Conservation (phyloP, 495 filamentous ascomycete species). For the Darksidea phi region DNA sequence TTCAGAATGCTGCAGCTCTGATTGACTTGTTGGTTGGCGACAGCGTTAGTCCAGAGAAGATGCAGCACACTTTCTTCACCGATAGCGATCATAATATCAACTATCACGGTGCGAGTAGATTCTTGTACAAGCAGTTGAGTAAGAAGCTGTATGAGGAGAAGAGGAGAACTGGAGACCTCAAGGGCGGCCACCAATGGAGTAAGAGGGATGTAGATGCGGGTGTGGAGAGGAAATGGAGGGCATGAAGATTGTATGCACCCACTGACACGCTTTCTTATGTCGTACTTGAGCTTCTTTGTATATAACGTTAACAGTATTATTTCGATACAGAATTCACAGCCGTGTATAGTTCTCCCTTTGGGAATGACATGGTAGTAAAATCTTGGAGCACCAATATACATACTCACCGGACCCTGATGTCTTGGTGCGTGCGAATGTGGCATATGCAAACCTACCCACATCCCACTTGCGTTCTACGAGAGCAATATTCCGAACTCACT, state of each 20-base stretch:
- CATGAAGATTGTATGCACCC: neutral
- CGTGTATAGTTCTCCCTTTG: too few species aligned
- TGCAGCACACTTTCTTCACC: slow-evolving; percentile 54
- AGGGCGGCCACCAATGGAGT: slow-evolving; percentile 49
- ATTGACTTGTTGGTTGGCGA: slow-evolving; percentile 52
- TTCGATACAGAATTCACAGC: too few species aligned
- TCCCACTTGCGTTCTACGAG: too few species aligned
- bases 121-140: slow-evolving; percentile 55
- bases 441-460: too few species aligned
- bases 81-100: slow-evolving; percentile 55
- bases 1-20: slow-evolving; percentile 55
- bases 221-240: neutral
- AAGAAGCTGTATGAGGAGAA: slow-evolving; percentile 52
- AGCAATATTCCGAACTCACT: too few species aligned
- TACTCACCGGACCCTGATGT: too few species aligned
- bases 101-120: slow-evolving; percentile 48
- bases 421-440: too few species aligned
- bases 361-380: too few species aligned
- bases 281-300: too few species aligned
- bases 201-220: slow-evolving; percentile 10
- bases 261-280: too few species aligned
- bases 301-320: too few species aligned
- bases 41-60: slow-evolving; percentile 53
- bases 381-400: too few species aligned
- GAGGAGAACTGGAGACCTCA: slow-evolving; percentile 38